Conservation (phyloP, 78 protist species). For the Chrysochromulina parva region DNA sequence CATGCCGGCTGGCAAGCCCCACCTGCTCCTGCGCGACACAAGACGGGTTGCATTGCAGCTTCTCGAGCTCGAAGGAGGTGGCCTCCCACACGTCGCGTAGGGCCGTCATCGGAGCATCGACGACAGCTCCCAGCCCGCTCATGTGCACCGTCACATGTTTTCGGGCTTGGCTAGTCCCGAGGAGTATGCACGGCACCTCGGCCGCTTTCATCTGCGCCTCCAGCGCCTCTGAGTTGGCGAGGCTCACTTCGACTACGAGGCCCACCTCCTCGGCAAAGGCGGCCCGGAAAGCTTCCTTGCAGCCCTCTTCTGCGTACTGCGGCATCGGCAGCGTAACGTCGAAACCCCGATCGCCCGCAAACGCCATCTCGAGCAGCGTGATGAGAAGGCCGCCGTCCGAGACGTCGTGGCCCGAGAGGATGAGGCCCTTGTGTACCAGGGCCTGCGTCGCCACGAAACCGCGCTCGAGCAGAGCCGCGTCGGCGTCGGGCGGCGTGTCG, state of each 20-base stretch:
- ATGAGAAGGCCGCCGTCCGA: constrained; percentile 89
- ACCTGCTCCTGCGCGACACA: constrained; percentile 70
- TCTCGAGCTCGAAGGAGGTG: constrained; percentile 73
- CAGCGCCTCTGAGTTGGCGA: not conserved
- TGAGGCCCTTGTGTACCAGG: constrained; percentile 12
- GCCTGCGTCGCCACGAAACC: constrained; percentile 46
- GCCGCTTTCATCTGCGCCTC: not conserved
- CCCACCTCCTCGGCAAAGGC: constrained; percentile 90
- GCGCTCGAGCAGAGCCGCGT: constrained; percentile 11
- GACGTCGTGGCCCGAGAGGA: constrained; percentile 79
- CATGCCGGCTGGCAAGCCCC: constrained; percentile 16
- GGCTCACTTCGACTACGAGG: constrained; percentile 56
- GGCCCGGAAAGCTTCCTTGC: not conserved
- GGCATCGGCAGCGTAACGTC: constrained; percentile 38
- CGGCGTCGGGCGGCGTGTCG: constrained; percentile 69
- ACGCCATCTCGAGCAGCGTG: constrained; percentile 86
- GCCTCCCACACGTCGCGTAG: constrained; percentile 75
- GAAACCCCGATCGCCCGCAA: constrained; percentile 77
- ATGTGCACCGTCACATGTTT: not conserved
- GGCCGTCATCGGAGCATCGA: not conserved
- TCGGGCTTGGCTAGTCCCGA: not conserved
- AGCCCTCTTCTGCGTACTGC: constrained; percentile 1
- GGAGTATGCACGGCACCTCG: not conserved
- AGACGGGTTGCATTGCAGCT: constrained; percentile 71
- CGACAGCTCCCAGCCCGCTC: not conserved